phyloP scores from a whole-genome alignment of 1,284 basidiomycete species.

The Wallemia mellicola region DNA sequence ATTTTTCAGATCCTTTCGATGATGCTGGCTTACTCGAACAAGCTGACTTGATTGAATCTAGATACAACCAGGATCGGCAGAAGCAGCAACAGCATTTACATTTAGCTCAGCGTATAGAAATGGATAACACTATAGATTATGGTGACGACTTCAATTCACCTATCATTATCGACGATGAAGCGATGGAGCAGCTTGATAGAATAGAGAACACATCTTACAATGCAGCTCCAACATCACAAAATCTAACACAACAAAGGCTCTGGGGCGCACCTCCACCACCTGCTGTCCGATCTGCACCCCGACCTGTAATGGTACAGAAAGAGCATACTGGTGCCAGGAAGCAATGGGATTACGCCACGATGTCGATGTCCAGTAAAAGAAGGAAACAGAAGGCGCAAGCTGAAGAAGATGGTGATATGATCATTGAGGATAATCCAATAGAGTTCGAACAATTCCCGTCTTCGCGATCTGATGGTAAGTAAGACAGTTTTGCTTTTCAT shows the following conservation, averaged over 20 bases:
- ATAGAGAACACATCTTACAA: background rate
- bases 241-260: background rate
- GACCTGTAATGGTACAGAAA: background rate
- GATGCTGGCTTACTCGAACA: background rate
- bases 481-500: constrained; percentile 1
- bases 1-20: background rate
- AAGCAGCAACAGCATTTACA: background rate
- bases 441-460: constrained; percentile 4
- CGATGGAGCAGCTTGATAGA: background rate
- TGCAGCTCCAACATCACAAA: background rate
- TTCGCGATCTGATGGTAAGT: background rate
- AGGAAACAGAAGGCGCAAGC: background rate
- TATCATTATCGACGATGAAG: background rate
- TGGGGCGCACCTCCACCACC: background rate
- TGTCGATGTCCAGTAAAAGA: background rate
- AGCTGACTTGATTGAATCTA: background rate
- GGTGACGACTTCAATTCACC: background rate
- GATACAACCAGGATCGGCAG: background rate
- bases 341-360: background rate
- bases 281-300: background rate
- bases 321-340: background rate
- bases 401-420: constrained; percentile 4
- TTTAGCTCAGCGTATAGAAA: background rate
- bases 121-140: background rate
- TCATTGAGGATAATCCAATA: constrained; percentile 8